Conservation (phyloP, 192 early-diverging fungal genomes). For the Podila minutissima region DNA sequence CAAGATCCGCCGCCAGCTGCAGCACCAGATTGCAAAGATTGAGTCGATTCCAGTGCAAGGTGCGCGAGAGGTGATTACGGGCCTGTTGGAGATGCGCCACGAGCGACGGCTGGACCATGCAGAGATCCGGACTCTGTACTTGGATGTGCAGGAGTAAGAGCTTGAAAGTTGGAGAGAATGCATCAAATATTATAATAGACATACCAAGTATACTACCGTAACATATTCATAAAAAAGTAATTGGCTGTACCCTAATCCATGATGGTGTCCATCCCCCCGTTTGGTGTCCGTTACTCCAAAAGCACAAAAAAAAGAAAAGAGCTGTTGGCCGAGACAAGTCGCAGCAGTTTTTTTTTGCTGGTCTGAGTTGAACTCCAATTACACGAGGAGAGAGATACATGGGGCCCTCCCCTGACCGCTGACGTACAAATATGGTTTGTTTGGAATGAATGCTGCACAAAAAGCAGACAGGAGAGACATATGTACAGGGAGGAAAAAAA, state of each 20-base stretch:
- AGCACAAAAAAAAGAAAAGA: too few relatives aligned
- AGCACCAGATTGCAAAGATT: slow-evolving; percentile 35
- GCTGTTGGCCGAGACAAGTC: too few relatives aligned
- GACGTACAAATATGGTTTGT: neutral
- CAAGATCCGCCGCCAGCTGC: slow-evolving; percentile 29
- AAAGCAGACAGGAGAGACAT: neutral
- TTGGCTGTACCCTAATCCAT: too few relatives aligned
- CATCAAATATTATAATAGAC: neutral
- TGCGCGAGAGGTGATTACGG: slow-evolving; percentile 33
- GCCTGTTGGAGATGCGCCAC: slow-evolving; percentile 31
- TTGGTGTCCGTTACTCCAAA: too few relatives aligned
- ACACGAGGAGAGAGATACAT: neutral
- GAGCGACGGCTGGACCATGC: slow-evolving; percentile 37
- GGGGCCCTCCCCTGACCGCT: neutral
- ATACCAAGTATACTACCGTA: neutral
- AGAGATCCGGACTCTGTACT: slow-evolving; percentile 21
- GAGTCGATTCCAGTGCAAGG: slow-evolving; percentile 19
- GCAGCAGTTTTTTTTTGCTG: too few relatives aligned
- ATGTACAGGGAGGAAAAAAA: too few relatives aligned
- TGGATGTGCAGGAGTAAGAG: slow-evolving; percentile 7
- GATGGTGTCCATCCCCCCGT: too few relatives aligned
- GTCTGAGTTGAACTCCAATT: neutral
- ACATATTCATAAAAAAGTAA: too few relatives aligned
- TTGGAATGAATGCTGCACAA: neutral
- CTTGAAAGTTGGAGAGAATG: neutral